These are phyloP conservation scores for Penicillium sp. DNA, from an alignment of 2,329 filamentous ascomycete genomes.

Conservation along the genomic window DNA sequence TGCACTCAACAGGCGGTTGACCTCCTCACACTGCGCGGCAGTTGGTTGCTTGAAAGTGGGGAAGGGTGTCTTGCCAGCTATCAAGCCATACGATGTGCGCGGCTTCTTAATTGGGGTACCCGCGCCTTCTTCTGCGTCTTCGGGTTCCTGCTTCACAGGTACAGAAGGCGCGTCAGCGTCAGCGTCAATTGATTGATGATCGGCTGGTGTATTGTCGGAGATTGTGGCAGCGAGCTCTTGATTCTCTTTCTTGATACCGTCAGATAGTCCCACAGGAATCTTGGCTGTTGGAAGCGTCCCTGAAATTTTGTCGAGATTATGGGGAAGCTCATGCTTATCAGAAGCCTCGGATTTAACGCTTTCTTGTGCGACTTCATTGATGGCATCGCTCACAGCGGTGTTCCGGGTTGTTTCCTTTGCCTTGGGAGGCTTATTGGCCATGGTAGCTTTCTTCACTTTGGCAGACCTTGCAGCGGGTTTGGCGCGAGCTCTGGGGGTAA, in stretches of 20 bases:
- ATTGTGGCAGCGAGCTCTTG: conserved; percentile 8
- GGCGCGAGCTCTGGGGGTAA: background rate
- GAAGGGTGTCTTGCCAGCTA: conserved; percentile 60
- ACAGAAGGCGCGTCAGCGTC: conserved; percentile 18
- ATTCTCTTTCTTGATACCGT: conserved; percentile 9
- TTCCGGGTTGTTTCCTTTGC: background rate
- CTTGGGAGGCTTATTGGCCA: background rate
- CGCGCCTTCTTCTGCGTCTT: background rate
- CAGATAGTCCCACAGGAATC: background rate
- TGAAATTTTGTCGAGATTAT: conserved; percentile 51
- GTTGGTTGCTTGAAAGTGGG: conserved; percentile 66
- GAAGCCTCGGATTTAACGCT: background rate
- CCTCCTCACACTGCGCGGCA: conserved; percentile 65
- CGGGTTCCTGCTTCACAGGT: background rate
- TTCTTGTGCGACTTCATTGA: background rate
- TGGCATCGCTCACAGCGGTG: background rate
- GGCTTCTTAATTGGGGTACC: conserved; percentile 10
- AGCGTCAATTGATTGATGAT: conserved; percentile 19
- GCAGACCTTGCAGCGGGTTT: background rate
- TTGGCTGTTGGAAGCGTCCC: conserved; percentile 1
- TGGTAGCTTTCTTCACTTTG: background rate
- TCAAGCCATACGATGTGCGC: conserved; percentile 50
- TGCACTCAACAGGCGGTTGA: conserved; percentile 62
- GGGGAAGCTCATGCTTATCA: conserved; percentile 55
- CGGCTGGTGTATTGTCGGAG: conserved; percentile 1